phyloP scores from a whole-genome alignment of 2,329 filamentous ascomycete species.

The Colletotrichum sp. region DNA sequence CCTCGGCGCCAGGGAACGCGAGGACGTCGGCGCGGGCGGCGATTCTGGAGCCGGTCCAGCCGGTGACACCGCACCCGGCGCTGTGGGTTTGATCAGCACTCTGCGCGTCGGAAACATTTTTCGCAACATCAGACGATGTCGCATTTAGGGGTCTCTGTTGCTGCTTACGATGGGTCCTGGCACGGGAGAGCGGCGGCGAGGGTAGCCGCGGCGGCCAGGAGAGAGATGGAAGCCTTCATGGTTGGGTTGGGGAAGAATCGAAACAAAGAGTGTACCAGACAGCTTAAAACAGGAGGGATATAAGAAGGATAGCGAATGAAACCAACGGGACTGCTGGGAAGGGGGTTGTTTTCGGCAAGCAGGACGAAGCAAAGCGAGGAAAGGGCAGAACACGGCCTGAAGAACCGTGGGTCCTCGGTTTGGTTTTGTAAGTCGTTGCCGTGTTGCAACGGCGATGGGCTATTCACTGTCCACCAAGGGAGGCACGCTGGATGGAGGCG shows the following conservation, averaged over 20 bases:
- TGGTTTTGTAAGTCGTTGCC: background rate
- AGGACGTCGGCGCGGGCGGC: constrained; percentile 1
- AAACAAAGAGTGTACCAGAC: constrained; percentile 10
- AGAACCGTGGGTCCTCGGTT: background rate
- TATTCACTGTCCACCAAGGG: background rate
- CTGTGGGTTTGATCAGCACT: background rate
- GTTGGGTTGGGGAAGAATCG: background rate
- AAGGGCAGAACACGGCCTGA: background rate
- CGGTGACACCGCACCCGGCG: background rate
- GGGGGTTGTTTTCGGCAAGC: background rate
- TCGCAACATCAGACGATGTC: background rate
- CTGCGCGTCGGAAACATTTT: too few species aligned
- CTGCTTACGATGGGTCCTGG: constrained; percentile 8
- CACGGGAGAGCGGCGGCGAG: constrained; percentile 1
- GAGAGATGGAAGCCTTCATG: constrained; percentile 11
- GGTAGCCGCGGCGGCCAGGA: constrained; percentile 1
- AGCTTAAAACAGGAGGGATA: background rate
- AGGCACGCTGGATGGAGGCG: background rate
- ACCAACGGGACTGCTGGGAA: background rate
- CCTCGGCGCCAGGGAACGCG: constrained; percentile 58
- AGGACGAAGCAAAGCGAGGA: background rate
- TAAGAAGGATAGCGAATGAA: background rate
- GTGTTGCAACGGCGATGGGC: background rate
- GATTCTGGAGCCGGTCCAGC: constrained; percentile 6
- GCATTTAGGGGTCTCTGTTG: background rate